Evolutionary conservation across 2,329 filamentous ascomycete genomes (phyloP).

Genomic region (Cladophialophora bantiana): DNA sequence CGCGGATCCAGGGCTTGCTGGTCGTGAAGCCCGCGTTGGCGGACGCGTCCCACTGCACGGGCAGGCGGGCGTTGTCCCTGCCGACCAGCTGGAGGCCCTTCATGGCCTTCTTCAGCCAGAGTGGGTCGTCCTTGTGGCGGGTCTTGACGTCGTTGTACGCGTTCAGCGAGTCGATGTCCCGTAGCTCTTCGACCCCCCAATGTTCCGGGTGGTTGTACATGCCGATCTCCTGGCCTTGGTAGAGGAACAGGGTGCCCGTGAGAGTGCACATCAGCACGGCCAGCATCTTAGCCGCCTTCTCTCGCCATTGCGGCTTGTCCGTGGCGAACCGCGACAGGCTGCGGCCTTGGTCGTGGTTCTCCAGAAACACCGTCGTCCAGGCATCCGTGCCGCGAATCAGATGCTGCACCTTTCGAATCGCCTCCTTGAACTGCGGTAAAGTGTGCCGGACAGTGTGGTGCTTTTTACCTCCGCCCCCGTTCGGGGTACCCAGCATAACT

Average conservation of each 20-base stretch:
- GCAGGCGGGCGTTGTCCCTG: conserved; percentile 73
- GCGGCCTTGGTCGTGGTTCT: conserved; percentile 71
- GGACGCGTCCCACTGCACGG: conserved; percentile 72
- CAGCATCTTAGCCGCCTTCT: conserved; percentile 65
- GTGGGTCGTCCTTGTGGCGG: conserved; percentile 45
- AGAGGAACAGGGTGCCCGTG: conserved; percentile 61
- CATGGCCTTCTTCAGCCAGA: conserved; percentile 57
- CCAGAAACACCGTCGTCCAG: conserved; percentile 71
- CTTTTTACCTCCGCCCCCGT: conserved; percentile 34
- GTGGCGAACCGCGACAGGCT: conserved; percentile 62
- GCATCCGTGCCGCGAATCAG: conserved; percentile 61
- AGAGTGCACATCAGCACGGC: conserved; percentile 64
- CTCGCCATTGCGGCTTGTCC: conserved; percentile 59
- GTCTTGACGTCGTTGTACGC: conserved; percentile 51
- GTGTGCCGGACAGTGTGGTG: conserved; percentile 39
- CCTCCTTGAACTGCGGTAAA: conserved; percentile 60
- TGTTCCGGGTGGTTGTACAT: conserved; percentile 61
- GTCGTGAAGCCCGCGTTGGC: conserved; percentile 71
- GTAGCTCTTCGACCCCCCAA: conserved; percentile 54
- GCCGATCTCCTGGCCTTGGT: conserved; percentile 65
- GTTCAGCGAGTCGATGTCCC: conserved; percentile 46
- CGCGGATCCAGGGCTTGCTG: conserved; percentile 72
- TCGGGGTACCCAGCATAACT: conserved; percentile 41
- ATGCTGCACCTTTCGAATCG: conserved; percentile 65
- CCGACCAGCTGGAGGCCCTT: conserved; percentile 55